Evolutionary conservation across 192 early-diverging fungal genomes (phyloP).

Genomic region (Allomyces javanicus): DNA sequence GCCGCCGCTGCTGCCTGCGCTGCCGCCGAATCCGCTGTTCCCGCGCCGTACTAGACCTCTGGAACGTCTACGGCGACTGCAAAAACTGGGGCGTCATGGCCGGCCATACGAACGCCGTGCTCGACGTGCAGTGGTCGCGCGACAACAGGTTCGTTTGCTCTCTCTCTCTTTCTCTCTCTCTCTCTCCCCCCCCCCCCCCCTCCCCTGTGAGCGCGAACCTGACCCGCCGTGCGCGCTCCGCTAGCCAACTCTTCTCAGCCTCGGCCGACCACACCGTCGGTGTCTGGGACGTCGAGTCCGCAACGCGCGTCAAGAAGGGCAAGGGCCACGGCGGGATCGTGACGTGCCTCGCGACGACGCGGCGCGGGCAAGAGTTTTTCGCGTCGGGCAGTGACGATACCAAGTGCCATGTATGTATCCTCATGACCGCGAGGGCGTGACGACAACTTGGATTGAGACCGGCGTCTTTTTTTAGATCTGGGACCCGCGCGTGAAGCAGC

Average conservation of each 20-base stretch:
- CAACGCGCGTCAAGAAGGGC: conserved; percentile 58
- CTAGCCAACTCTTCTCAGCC: conserved; percentile 55
- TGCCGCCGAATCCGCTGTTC: neutral
- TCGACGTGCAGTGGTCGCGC: conserved; percentile 81
- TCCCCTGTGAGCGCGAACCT: too few relatives aligned
- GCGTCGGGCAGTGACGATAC: conserved; percentile 67
- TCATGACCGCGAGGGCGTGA: too few relatives aligned
- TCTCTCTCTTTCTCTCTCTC: too few relatives aligned
- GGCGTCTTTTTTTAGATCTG: conserved; percentile 20
- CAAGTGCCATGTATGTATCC: neutral
- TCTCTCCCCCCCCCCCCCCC: too few relatives aligned
- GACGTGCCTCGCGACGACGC: conserved; percentile 54
- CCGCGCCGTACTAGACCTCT: conserved; percentile 38
- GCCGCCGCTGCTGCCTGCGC: neutral
- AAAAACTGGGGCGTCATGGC: conserved; percentile 69
- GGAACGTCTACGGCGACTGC: conserved; percentile 85
- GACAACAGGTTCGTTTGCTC: conserved; percentile 33
- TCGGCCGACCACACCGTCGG: conserved; percentile 61
- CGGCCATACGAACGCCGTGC: conserved; percentile 63
- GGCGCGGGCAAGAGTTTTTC: conserved; percentile 52
- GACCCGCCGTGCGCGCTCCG: neutral
- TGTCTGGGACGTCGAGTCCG: conserved; percentile 67
- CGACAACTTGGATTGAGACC: neutral
- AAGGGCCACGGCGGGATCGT: conserved; percentile 64
- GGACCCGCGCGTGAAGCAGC: conserved; percentile 46